phyloP scores from a whole-genome alignment of 2,329 filamentous ascomycete genomes.

The Pyricularia sp. region DNA sequence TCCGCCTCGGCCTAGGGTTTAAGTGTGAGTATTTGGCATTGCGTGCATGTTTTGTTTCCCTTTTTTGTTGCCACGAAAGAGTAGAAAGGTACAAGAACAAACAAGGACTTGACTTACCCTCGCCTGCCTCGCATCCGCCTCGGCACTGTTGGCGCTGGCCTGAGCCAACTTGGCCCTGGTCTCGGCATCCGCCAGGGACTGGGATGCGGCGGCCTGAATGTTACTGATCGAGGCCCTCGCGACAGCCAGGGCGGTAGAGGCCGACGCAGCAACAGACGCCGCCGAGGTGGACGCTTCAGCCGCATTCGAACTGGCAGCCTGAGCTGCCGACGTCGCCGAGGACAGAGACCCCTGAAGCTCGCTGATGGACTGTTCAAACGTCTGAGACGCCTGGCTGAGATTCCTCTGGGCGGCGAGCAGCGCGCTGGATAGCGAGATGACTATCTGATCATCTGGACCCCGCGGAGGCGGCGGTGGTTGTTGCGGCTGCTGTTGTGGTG shows the following conservation, averaged over 20 bases:
- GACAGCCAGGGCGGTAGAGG: slow-evolving; percentile 7
- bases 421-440: background rate
- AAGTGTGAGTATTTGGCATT: background rate
- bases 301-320: background rate
- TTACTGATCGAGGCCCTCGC: slow-evolving; percentile 9
- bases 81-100: background rate
- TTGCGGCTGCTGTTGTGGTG: background rate
- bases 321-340: background rate
- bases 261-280: slow-evolving; percentile 7
- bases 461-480: background rate
- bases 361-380: slow-evolving; percentile 8
- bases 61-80: background rate
- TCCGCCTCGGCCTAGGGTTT: background rate
- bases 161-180: background rate
- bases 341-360: slow-evolving; percentile 5
- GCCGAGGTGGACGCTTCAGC: slow-evolving; percentile 5
- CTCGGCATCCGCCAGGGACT: background rate
- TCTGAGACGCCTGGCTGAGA: slow-evolving; percentile 5
- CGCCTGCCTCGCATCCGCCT: background rate
- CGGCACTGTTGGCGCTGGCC: background rate
- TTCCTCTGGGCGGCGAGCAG: background rate
- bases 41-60: background rate
- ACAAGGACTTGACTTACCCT: background rate
- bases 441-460: background rate
- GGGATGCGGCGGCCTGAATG: slow-evolving; percentile 4